Evolutionary conservation across 177 flowering plant genomes (phyloP).

Genomic region (Telopea speciosissima): DNA sequence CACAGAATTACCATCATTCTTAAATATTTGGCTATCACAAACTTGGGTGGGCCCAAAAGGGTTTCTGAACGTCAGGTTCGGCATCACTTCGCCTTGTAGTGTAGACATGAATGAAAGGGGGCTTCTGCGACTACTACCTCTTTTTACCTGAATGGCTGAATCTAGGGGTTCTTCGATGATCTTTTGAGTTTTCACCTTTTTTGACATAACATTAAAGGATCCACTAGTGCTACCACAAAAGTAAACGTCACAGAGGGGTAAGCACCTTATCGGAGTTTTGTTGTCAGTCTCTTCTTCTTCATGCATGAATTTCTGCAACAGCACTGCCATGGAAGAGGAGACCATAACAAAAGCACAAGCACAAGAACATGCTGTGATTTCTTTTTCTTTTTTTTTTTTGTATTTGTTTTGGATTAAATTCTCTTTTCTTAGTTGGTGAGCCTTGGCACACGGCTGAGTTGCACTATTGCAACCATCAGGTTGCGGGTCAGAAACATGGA

Average conservation of each 20-base stretch:
- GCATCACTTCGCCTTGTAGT: no score
- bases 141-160: conserved; percentile 4
- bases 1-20: no score
- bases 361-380: neutral
- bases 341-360: neutral
- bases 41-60: no score
- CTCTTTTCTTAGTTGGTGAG: no score
- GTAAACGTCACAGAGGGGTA: conserved; percentile 53
- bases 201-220: conserved; percentile 55
- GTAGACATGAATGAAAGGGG: conserved; percentile 27
- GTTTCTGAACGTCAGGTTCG: no score
- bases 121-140: conserved; percentile 6
- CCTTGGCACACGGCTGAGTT: no score
- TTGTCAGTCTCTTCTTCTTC: conserved; percentile 23
- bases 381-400: neutral
- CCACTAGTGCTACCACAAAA: conserved; percentile 42
- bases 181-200: conserved; percentile 58
- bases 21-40: no score
- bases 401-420: neutral
- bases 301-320: conserved; percentile 16
- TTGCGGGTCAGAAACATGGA: no score
- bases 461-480: no score
- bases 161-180: conserved; percentile 15
- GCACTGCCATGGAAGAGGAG: conserved; percentile 9
- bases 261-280: conserved; percentile 44